Conservation (phyloP, 2,329 filamentous ascomycete genomes). For the Diaporthe sp. region DNA sequence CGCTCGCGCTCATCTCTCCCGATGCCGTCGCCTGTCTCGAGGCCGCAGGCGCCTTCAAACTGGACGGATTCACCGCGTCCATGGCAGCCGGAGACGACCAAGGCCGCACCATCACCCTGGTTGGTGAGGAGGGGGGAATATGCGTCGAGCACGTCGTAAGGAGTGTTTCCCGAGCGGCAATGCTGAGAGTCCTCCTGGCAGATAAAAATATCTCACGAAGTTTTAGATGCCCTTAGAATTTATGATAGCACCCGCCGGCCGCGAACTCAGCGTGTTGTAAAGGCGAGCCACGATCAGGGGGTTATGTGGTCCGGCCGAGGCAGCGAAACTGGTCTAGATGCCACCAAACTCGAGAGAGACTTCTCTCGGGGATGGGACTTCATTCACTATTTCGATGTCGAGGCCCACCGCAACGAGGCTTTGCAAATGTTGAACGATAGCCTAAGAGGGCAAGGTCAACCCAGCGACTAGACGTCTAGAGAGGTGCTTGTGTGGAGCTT, state of each 20-base stretch:
- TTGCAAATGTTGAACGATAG: neutral
- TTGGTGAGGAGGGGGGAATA: neutral
- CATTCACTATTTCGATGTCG: conserved; percentile 5
- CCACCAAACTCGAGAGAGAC: neutral
- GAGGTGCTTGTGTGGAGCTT: neutral
- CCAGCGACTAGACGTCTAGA: neutral
- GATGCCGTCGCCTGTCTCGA: conserved; percentile 27
- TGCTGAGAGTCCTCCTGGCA: conserved; percentile 39
- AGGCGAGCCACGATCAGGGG: conserved; percentile 10
- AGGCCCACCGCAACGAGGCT: conserved; percentile 15
- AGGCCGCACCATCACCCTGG: neutral
- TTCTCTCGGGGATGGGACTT: conserved; percentile 4
- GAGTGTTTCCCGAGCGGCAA: conserved; percentile 34
- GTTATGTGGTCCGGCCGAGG: neutral
- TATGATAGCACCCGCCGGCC: conserved; percentile 12
- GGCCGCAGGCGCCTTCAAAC: conserved; percentile 38
- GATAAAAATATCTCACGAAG: neutral
- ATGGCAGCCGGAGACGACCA: conserved; percentile 7
- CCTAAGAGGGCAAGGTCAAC: neutral
- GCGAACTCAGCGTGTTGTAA: conserved; percentile 19
- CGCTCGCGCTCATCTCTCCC: conserved; percentile 38
- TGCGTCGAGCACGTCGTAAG: neutral
- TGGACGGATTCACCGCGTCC: conserved; percentile 5
- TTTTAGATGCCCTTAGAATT: neutral
- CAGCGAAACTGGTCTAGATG: conserved; percentile 2